Evolutionary conservation across 2,329 filamentous ascomycete species (phyloP), one percentile per base, ranked within the genome.

Genomic region (Phaeophleospora eucalypticola): DNA sequence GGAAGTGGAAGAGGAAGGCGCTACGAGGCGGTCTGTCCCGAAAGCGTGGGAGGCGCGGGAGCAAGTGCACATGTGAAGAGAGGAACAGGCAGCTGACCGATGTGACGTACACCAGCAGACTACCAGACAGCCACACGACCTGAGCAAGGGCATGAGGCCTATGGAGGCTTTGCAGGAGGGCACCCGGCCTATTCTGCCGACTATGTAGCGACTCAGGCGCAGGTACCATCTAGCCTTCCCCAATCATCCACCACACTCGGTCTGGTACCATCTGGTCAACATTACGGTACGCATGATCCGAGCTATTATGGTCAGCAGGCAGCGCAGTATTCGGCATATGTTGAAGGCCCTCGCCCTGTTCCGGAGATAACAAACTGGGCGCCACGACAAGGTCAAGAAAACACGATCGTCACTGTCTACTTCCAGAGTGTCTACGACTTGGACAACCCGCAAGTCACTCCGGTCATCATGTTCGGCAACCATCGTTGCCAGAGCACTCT

Each of bases 381-480:
- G 49, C 91, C 90, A 15, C 71, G 73, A 36, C 76, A 80, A 60
- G 90, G 89, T 36, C 69, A 75, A 27, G 77, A 79, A 61, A 86
- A 86, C 44, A 86, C 84, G 16, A 83, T 83, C 59, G 72, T 95
- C 8, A 77, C 79, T 49, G 76, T 95, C 54, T 84, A 87, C 63
- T 79, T 95, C 21, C 82, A 83, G 43, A 84, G 86, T 36, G 78
- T 83, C 50, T 87, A 87, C 70, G 85, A 95, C 62, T 70, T 95
- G 50, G 47, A 78, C 83, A 66, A 77, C 75, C 48, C 77, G 73
- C 60, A 58, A 49, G 61, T 63, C 15, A 59, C 53, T 21, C 52
- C 72, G 63, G 82, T 87, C 60, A 68, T 95, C 45, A 78, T 83
- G 38, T 94, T 95, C 67, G 89, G 88, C n/a, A 76, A 79, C n/a